These are phyloP conservation scores for Colletotrichum chlorophyti DNA, from an alignment of 2,329 filamentous ascomycete species.

Conservation along the genomic window DNA sequence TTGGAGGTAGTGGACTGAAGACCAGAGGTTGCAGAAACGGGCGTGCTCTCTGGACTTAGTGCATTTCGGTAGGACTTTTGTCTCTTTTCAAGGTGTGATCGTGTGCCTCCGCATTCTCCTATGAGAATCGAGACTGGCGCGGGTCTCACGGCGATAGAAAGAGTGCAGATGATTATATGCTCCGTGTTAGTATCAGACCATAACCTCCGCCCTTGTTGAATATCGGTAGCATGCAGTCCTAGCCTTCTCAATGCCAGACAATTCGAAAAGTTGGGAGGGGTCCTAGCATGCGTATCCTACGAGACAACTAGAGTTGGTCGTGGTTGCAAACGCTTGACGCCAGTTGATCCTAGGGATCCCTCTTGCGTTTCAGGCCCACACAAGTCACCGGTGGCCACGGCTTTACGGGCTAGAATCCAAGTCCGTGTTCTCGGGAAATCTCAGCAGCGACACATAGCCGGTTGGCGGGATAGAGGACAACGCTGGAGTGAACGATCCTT, in stretches of 20 bases:
- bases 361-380: not conserved
- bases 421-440: slow-evolving; percentile 27
- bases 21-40: not conserved
- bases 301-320: not conserved
- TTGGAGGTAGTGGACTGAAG: slow-evolving; percentile 11
- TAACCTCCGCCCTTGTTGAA: slow-evolving; percentile 16
- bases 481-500: not conserved
- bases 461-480: not conserved
- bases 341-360: not conserved
- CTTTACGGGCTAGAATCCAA: slow-evolving; percentile 20
- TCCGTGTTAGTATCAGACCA: slow-evolving; percentile 25
- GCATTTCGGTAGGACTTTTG: slow-evolving; percentile 13
- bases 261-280: not conserved
- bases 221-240: slow-evolving; percentile 22
- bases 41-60: slow-evolving; percentile 4
- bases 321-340: not conserved
- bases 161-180: slow-evolving; percentile 12
- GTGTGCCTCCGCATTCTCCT: not conserved
- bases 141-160: slow-evolving; percentile 16
- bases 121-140: slow-evolving; percentile 5
- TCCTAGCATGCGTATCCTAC: slow-evolving; percentile 8
- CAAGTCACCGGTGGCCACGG: not conserved
- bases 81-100: not conserved
- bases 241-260: slow-evolving; percentile 16
- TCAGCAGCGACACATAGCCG: not conserved